phyloP scores from a whole-genome alignment of 1,284 basidiomycete species.

The Tylopilus orsonianus region DNA sequence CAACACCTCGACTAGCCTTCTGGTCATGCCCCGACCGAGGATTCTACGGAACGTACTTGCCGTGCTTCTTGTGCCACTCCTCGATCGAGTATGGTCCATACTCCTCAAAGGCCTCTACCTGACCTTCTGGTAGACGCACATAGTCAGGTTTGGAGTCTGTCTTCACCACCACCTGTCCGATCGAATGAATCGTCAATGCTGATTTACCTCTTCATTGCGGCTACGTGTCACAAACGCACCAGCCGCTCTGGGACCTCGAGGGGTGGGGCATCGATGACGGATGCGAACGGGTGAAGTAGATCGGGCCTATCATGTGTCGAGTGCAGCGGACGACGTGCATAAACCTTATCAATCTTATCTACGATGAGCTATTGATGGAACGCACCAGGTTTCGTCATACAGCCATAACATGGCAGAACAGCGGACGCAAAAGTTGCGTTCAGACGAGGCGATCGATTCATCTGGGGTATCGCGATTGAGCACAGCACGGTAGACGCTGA shows the following conservation, averaged over 20 bases:
- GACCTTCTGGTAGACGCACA: conserved; percentile 58
- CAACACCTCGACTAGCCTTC: background rate
- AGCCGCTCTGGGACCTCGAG: conserved; percentile 47
- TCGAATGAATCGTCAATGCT: background rate
- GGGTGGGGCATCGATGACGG: conserved; percentile 54
- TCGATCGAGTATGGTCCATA: conserved; percentile 49
- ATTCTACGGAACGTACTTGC: conserved; percentile 35
- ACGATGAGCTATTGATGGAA: background rate
- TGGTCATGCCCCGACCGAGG: background rate
- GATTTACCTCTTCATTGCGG: background rate
- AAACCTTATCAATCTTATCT: too few species aligned
- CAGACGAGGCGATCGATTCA: conserved; percentile 47
- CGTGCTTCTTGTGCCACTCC: conserved; percentile 55
- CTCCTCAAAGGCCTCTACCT: conserved; percentile 43
- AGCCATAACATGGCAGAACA: conserved; percentile 65
- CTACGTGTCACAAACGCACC: conserved; percentile 31
- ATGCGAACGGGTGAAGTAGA: conserved; percentile 60
- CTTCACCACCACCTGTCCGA: conserved; percentile 45
- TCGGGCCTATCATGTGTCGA: conserved; percentile 64
- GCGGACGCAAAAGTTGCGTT: conserved; percentile 57
- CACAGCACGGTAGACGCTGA: conserved; percentile 56
- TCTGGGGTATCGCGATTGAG: conserved; percentile 50
- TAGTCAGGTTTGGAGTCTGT: conserved; percentile 53
- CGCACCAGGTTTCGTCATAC: conserved; percentile 51
- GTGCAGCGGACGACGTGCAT: too few species aligned